These are phyloP conservation scores for Gynostemma pentaphyllum DNA, from an alignment of 306 rosid genomes.

Conservation along the genomic window DNA sequence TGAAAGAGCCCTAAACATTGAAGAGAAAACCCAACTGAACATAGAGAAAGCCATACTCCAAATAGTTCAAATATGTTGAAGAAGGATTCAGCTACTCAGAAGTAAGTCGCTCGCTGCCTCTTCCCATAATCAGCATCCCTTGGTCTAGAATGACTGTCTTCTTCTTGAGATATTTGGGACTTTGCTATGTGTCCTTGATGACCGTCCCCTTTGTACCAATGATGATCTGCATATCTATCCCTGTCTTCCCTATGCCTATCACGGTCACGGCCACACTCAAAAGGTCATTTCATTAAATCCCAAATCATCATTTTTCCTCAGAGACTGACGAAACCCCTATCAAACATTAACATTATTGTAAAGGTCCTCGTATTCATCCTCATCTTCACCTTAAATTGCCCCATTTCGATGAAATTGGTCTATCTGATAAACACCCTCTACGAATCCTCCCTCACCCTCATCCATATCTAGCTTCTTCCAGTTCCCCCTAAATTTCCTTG, in stretches of 20 bases:
- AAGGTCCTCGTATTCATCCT: slow-evolving; percentile 88
- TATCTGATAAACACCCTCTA: slow-evolving; percentile 59
- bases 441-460: slow-evolving; percentile 76
- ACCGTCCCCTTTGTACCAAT: slow-evolving; percentile 66
- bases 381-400: slow-evolving; percentile 89
- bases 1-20: too few relatives aligned
- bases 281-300: slow-evolving; percentile 51
- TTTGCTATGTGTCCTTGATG: slow-evolving; percentile 72
- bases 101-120: slow-evolving; percentile 66
- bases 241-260: slow-evolving; percentile 73
- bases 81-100: slow-evolving; percentile 41
- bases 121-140: slow-evolving; percentile 94
- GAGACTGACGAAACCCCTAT: slow-evolving; percentile 76
- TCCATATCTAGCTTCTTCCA: slow-evolving; percentile 32
- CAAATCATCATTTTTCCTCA: slow-evolving; percentile 57
- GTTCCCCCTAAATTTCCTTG: too few relatives aligned
- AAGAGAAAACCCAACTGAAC: slow-evolving; percentile 25
- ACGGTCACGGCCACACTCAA: slow-evolving; percentile 45
- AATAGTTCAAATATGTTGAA: slow-evolving; percentile 16
- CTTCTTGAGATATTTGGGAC: slow-evolving; percentile 60
- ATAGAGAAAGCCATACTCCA: slow-evolving; percentile 22
- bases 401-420: slow-evolving; percentile 94
- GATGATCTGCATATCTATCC: slow-evolving; percentile 75
- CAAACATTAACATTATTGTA: slow-evolving; percentile 95
- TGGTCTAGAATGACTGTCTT: slow-evolving; percentile 67